Conservation (phyloP, 768 basidiomycete genomes). For the Tephrocybe sp. region DNA sequence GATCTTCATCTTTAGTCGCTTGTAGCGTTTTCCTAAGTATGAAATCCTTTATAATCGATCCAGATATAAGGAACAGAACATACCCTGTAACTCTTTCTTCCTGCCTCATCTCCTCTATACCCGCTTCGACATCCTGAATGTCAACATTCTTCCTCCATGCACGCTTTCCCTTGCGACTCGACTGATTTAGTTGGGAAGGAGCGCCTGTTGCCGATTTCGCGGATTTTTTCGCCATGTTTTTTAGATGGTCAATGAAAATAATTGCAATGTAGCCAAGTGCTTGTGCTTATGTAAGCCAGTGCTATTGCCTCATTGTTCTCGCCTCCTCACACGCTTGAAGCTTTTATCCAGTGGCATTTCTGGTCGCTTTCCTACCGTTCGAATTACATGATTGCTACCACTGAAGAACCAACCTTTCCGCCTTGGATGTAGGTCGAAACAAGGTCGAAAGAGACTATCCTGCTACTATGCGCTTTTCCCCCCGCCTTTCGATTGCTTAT, state of each 20-base stretch:
- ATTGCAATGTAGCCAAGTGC: too few species aligned
- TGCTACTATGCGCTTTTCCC: too few species aligned
- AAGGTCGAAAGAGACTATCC: too few species aligned
- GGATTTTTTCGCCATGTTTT: conserved; percentile 17
- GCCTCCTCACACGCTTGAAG: too few species aligned
- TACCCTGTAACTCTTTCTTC: conserved; percentile 84
- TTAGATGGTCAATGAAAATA: neutral
- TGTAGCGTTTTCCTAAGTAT: conserved; percentile 56
- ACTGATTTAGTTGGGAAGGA: conserved; percentile 61
- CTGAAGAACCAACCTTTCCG: too few species aligned
- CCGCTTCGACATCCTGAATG: conserved; percentile 72
- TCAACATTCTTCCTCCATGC: conserved; percentile 95
- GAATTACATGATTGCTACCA: too few species aligned
- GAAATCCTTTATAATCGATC: neutral
- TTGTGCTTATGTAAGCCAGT: too few species aligned
- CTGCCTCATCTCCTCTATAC: conserved; percentile 70
- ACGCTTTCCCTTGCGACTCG: conserved; percentile 85
- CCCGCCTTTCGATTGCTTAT: too few species aligned
- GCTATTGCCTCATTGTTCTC: too few species aligned
- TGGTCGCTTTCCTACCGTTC: too few species aligned
- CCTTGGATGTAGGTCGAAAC: too few species aligned
- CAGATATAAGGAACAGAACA: conserved; percentile 19
- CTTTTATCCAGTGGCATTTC: too few species aligned
- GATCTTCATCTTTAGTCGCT: conserved; percentile 64
- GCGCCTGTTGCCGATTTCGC: conserved; percentile 43